A percentile compares a stretch with the other conserved stretches of the same genome.
Conservation (phyloP, 1,284 basidiomycete species). For the Takashimella koratensis region DNA sequence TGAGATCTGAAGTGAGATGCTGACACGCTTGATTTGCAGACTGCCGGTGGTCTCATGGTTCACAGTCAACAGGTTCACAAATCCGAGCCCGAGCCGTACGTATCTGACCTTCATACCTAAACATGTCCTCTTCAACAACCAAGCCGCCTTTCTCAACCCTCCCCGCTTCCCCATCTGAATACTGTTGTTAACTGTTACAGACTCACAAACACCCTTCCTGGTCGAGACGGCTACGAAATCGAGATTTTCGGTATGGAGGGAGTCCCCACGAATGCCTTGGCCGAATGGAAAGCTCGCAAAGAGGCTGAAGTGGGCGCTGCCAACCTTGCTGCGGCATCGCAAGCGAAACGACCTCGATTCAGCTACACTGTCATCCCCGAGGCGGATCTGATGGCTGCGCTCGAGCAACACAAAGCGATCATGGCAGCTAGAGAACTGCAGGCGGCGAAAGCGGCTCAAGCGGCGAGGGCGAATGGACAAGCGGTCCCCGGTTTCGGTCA, state of each 20-base stretch:
- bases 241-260: conserved; percentile 99
- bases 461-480: conserved; percentile 17
- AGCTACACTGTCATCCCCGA: conserved; percentile 77
- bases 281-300: conserved; percentile 90
- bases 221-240: conserved; percentile 94
- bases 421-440: conserved; percentile 64
- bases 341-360: conserved; percentile 71
- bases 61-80: conserved; percentile 99
- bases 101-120: conserved; percentile 5
- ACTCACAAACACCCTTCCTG: conserved; percentile 93
- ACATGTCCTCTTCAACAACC: too few species aligned
- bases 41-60: conserved; percentile 95
- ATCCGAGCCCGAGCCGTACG: conserved; percentile 90
- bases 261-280: conserved; percentile 87
- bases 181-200: conserved; percentile 50
- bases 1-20: too few species aligned
- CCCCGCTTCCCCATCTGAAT: neutral
- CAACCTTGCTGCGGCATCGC: conserved; percentile 68
- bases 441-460: conserved; percentile 40
- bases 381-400: conserved; percentile 76
- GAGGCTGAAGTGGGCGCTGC: conserved; percentile 81
- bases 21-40: conserved; percentile 24
- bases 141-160: too few species aligned
- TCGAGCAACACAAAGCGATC: conserved; percentile 84
- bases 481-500: too few species aligned